Base-by-base conservation (phyloP, 176 grass and related monocot genomes). In the Metroxylon sagu region DNA sequence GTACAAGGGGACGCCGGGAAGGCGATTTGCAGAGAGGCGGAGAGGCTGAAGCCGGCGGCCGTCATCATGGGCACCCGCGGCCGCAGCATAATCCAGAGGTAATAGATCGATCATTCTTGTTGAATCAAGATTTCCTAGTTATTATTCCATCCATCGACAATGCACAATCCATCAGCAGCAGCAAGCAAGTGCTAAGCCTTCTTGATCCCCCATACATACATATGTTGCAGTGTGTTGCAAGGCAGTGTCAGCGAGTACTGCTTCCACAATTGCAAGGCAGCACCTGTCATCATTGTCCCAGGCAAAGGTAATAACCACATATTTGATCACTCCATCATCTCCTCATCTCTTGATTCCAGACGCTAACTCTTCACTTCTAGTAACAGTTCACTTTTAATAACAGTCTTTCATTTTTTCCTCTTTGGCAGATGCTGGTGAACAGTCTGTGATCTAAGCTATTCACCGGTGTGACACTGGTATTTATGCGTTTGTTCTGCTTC, bases 191-290 rank as follows among this genome's bases (percentile, higher is more conserved):
- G 21, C 31, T 35, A 10, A 8, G 31, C 31, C 0, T 35, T 8
- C 5, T 35, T 35, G 31, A 35, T 35, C 31, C 21, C 21, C 21
- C 21, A 23, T 23, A 0, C 21, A n/a, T n/a, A n/a, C 21, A 23
- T 43, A 43, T 67, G 58, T 74, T 81, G 25, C 74, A 95, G 90
- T 68, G 71, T 84, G 71, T 66, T 95, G 56, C 90, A 87, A 72
- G 90, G 86, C 53, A 95, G 91, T 79, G 80, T 84, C 52, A 82
- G 83, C 21, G 83, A 95, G 21, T 87, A 90, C 57, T 90, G 86
- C 76, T 85, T 87, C 61, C 91, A 86, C 74, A 86, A 95, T 79
- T 95, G 86, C 71, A 95, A 87, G 79, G 86, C 80, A 68, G 83
- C 80, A 29, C 86, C 91, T 19, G 64, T 95, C 73, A 95, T 95